A percentile compares a stretch with the other conserved stretches of the same genome.
Conservation (phyloP, 805 yeast species). For the Torulaspora delbrueckii region DNA sequence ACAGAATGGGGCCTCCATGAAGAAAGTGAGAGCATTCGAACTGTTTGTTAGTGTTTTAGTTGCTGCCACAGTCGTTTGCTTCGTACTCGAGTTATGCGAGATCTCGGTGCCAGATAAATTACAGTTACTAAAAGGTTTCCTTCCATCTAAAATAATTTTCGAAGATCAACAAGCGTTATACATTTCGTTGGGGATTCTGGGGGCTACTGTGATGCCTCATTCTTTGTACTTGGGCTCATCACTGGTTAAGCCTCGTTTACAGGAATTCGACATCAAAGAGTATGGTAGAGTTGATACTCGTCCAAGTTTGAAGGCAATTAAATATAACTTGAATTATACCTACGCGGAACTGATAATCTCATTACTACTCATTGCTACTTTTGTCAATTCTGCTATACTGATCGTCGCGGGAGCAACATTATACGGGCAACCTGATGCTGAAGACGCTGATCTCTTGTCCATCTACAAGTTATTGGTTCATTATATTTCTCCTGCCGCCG, state of each 20-base stretch:
- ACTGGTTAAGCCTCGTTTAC: conserved; percentile 76
- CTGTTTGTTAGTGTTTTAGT: conserved; percentile 67
- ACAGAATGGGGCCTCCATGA: conserved; percentile 69
- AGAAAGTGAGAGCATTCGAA: conserved; percentile 73
- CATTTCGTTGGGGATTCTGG: conserved; percentile 75
- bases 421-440: conserved; percentile 56
- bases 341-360: conserved; percentile 80
- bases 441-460: conserved; percentile 76
- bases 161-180: conserved; percentile 68
- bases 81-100: conserved; percentile 60
- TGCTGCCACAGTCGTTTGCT: conserved; percentile 68
- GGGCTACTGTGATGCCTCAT: conserved; percentile 96
- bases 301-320: conserved; percentile 77
- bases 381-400: conserved; percentile 84
- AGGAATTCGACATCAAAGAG: conserved; percentile 62
- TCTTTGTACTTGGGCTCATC: conserved; percentile 81
- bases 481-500: conserved; percentile 80
- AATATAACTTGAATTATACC: conserved; percentile 72
- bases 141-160: conserved; percentile 58
- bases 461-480: conserved; percentile 65
- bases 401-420: conserved; percentile 90
- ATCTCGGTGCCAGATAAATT: conserved; percentile 50
- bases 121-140: conserved; percentile 57
- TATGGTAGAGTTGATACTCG: conserved; percentile 47
- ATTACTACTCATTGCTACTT: conserved; percentile 80